Percentiles rank a stretch among this genome's conserved stretches.
These are phyloP conservation scores for Ogataea glucozyma DNA, from an alignment of 805 yeast species.

Conservation along the genomic window DNA sequence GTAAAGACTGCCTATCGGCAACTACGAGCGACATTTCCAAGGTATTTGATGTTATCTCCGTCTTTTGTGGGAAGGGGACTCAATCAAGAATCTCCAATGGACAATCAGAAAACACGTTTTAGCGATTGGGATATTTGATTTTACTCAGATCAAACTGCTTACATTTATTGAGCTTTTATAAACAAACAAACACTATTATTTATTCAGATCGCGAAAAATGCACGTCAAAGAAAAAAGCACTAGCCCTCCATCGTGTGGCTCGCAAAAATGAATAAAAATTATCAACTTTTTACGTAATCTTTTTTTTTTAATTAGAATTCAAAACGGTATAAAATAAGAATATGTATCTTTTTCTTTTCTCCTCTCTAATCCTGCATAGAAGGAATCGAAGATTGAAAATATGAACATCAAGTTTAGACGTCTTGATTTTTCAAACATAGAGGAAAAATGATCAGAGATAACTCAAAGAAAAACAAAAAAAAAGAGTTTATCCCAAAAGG, in stretches of 20 bases:
- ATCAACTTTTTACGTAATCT: no score
- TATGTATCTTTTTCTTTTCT: constrained; percentile 9
- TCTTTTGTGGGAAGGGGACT: no score
- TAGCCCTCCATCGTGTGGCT: no score
- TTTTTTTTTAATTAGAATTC: constrained; percentile 4
- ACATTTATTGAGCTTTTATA: neutral
- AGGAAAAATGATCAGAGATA: constrained; percentile 6
- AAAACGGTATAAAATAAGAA: constrained; percentile 11
- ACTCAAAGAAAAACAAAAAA: constrained; percentile 11
- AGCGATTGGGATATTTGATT: no score
- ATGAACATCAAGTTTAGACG: constrained; percentile 6
- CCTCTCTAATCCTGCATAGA: neutral
- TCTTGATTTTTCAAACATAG: constrained; percentile 4
- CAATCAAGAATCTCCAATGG: no score
- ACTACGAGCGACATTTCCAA: neutral
- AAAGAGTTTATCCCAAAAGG: constrained; percentile 11
- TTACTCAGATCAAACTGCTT: neutral
- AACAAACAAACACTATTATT: constrained; percentile 2
- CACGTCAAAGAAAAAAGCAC: no score
- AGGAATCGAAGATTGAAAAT: constrained; percentile 2
- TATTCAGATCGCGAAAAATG: constrained; percentile 4
- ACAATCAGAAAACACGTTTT: no score
- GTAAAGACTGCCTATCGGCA: neutral
- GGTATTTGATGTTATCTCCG: no score
- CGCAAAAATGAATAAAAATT: no score